Evolutionary conservation across 2,329 filamentous ascomycete genomes (phyloP).

Genomic region (Xylaria sp.): DNA sequence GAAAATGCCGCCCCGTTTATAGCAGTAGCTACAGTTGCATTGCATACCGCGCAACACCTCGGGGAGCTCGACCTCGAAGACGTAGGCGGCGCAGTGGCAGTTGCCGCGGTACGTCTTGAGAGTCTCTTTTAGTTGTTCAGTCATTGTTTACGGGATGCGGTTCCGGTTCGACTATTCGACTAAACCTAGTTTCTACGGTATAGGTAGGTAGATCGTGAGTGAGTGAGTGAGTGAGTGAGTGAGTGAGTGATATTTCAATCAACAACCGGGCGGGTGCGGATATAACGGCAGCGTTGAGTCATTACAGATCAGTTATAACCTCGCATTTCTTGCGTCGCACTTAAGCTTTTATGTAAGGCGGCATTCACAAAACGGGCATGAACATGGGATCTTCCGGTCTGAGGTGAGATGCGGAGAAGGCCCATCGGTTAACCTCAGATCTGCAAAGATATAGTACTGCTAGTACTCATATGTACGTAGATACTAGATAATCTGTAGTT

Average conservation of each 20-base stretch:
- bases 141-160: conserved; percentile 9
- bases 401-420: background rate
- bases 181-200: no score
- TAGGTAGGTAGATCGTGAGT: no score
- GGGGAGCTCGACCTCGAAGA: conserved; percentile 53
- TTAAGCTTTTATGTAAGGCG: background rate
- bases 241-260: no score
- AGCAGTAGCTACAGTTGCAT: conserved; percentile 68
- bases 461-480: background rate
- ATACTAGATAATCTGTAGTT: no score
- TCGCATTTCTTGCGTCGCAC: no score
- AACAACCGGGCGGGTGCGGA: no score
- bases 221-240: no score
- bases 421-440: background rate
- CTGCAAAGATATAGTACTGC: background rate
- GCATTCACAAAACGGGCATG: background rate
- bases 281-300: no score
- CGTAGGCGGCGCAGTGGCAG: conserved; percentile 56
- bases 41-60: conserved; percentile 58
- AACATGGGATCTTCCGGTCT: background rate
- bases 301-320: no score
- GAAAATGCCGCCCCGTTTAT: conserved; percentile 49
- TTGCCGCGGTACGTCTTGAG: conserved; percentile 51
- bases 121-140: background rate
- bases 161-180: no score